A percentile compares a stretch with the other conserved stretches of the same genome.
phyloP scores from a whole-genome alignment of 371 early-diverging fungal species.

The Encephalitozoon romaleae region DNA sequence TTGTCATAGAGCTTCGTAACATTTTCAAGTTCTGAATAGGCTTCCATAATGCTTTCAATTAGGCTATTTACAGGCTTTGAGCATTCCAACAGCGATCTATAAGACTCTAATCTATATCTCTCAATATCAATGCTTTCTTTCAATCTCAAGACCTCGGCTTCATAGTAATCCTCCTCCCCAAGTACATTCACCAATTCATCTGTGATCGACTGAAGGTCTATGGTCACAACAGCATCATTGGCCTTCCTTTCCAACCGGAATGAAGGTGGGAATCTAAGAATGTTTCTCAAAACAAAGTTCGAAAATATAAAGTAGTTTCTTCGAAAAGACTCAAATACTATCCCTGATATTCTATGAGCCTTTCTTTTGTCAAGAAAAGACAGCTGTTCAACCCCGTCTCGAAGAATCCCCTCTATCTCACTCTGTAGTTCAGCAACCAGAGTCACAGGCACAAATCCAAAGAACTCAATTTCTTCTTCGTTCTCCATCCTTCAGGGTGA shows the following conservation, averaged over 20 bases:
- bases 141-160: not conserved
- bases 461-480: conserved; percentile 60
- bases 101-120: not conserved
- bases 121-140: not conserved
- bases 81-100: not conserved
- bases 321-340: conserved; percentile 28
- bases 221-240: conserved; percentile 18
- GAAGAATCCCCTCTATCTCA: conserved; percentile 5
- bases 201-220: conserved; percentile 23
- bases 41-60: not conserved
- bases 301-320: conserved; percentile 58
- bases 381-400: conserved; percentile 5
- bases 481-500: not conserved
- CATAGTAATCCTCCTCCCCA: not conserved
- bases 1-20: not conserved
- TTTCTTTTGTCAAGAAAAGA: not conserved
- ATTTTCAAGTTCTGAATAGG: not conserved
- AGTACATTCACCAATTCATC: not conserved
- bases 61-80: not conserved
- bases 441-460: conserved; percentile 54
- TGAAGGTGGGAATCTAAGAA: conserved; percentile 54
- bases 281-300: conserved; percentile 55
- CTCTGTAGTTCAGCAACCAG: conserved; percentile 51
- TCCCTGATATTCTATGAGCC: not conserved
- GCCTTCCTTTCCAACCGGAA: conserved; percentile 55